Base-by-base conservation (phyloP, 2,329 filamentous ascomycete species). In the Akanthomyces uredinophilus region DNA sequence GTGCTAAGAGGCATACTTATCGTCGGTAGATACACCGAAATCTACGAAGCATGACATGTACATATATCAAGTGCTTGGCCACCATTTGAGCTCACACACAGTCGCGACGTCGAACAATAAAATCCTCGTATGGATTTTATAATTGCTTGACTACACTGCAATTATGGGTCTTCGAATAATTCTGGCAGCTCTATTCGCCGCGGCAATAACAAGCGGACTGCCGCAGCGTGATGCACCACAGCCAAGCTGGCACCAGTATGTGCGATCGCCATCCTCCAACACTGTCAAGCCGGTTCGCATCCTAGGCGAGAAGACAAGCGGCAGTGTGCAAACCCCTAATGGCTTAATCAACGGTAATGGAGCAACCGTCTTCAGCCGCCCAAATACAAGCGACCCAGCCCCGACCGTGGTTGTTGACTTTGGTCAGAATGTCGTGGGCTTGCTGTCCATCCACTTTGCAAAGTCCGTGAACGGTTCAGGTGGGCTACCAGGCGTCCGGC, bases 341-440 rank as follows among this genome's bases (percentile, higher is more conserved):
- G 39, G 39, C 27, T 24, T 56, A 5, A 46, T 56, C 39, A 46
- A 32, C 32, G 53, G 41, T 22, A 35, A 39, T 5, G 27, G 53
- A 6, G 29, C 39, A 39, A 56, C 39, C 16, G 13, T 56, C 20
- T 11, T 56, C 41, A 56, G 13, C 16, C 51, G 51, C 8, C 14
- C 32, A 14, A 16, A 18, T 13, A n/a, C n/a, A 14, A 14, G n/a
- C 4, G 22, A 27, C 20, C 65, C 69, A 4, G 60, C 68, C 0
- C 77, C 79, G 1, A 71, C 71, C 1, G 66, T 82, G 10, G 75
- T 81, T 16, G 65, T 82, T n/a, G 80, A 83, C 65, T 82, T 81
- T 67, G 80, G 80, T 1, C 75, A 77, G 57, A 80, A 81, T 60
- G 71, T 79, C 4, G 79, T 75, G 7, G 80, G 80, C 0, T 69